Evolutionary conservation across 1,284 basidiomycete genomes (phyloP), one percentile per base, ranked within the genome.

Genomic region (Baeospora myosura): DNA sequence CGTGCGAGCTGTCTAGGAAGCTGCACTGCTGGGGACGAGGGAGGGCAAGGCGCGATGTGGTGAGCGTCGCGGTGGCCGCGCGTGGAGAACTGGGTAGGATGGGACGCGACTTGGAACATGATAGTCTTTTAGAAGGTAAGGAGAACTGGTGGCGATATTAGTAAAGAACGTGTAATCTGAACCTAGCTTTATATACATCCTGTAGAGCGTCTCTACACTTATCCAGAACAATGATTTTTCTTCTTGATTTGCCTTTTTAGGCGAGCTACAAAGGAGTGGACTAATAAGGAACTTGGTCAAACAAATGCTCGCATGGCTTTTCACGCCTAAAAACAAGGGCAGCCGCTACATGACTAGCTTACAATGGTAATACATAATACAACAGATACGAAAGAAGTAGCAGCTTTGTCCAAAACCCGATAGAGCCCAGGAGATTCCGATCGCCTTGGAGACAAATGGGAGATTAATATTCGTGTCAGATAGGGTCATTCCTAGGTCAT

Each of bases 1-100:
- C 76, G 68, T 32, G 69, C 58, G 28, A 81, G 72, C 24, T 65
- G 75, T 44, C 77, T 69, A 22, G 80, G 78, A 8, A 81, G 69
- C 40, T 78, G 70, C 11, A 80, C 64, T 47, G 49, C 58, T 4
- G 64, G 50, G 3, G 56, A 42, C 12, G 59, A 41, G 16, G 58
- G 36, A 24, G 51, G 47, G 28, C 54, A 43, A 28, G 47, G 28
- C 26, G 51, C 42, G 29, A 54, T 45, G 17, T 59, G 61, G 28
- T 59, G 58, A 44, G 41, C 26, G 8, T 42, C 42, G 31, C 63
- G 59, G 25, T 49, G 47, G 55, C 63, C 1, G 5, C 10, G 62
- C 44, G 55, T 54, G 44, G 54, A 49, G 52, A 69, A 69, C 33
- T 65, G 45, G 29, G 63, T 48, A 24, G 65, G 65, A 46, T 72